Conservation (phyloP, 2,329 filamentous ascomycete genomes). For the Claviceps sp. region DNA sequence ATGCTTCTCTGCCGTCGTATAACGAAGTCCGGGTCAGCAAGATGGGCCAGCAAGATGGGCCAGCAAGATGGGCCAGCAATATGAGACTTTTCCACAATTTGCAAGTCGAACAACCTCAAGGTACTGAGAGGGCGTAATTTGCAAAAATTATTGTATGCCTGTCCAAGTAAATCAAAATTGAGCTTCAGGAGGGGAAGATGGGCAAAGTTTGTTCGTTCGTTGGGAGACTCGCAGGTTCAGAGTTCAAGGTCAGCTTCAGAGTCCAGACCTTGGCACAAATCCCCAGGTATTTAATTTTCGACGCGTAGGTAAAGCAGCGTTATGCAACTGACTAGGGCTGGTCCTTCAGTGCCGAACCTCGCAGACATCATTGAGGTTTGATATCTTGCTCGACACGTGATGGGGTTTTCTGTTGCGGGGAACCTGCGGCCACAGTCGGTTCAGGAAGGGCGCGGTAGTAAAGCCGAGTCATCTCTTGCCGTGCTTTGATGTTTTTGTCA, state of each 20-base stretch:
- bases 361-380: slow-evolving; percentile 40
- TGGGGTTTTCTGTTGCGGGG: slow-evolving; percentile 19
- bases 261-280: slow-evolving; percentile 37
- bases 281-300: slow-evolving; percentile 15
- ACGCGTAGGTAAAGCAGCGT: too few relatives aligned
- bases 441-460: not conserved
- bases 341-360: slow-evolving; percentile 31
- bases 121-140: slow-evolving; percentile 30
- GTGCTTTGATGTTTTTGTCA: not conserved
- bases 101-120: slow-evolving; percentile 33
- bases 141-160: slow-evolving; percentile 19
- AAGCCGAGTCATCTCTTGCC: not conserved
- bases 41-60: too few relatives aligned
- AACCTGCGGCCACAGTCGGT: slow-evolving; percentile 25
- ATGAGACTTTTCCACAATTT: slow-evolving; percentile 35
- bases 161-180: not conserved
- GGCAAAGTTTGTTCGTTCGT: not conserved
- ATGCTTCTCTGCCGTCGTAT: slow-evolving; percentile 38
- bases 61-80: too few relatives aligned
- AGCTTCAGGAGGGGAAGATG: not conserved
- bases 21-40: slow-evolving; percentile 41
- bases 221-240: slow-evolving; percentile 13
- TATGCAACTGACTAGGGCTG: slow-evolving; percentile 32
- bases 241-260: slow-evolving; percentile 37
- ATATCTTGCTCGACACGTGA: slow-evolving; percentile 40